phyloP scores from a whole-genome alignment of 768 basidiomycete genomes.

The Tephrocybe sp. region DNA sequence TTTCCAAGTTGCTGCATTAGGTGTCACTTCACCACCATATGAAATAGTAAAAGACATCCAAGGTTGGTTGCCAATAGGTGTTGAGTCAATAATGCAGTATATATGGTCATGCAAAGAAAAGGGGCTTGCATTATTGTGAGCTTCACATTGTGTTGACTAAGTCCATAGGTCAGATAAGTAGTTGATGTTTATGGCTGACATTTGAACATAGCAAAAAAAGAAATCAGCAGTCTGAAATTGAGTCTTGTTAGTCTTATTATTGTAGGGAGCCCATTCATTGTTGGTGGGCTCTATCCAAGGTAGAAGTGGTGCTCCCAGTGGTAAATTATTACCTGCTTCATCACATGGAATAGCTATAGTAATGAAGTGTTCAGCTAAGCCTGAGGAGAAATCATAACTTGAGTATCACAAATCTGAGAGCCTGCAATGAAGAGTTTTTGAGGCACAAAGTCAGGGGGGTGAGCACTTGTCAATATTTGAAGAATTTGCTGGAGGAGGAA shows the following conservation, averaged over 20 bases:
- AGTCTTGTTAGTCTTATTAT: not conserved
- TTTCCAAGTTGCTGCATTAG: slow-evolving; percentile 31
- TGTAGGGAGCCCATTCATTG: slow-evolving; percentile 5
- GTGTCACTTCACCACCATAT: slow-evolving; percentile 23
- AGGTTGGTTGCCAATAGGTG: slow-evolving; percentile 31
- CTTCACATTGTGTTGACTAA: slow-evolving; percentile 7
- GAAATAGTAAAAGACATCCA: slow-evolving; percentile 34
- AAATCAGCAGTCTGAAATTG: slow-evolving; percentile 2
- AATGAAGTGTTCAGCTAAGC: no score
- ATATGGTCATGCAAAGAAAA: slow-evolving; percentile 28
- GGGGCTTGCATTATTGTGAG: slow-evolving; percentile 29
- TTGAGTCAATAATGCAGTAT: slow-evolving; percentile 33
- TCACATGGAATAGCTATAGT: slow-evolving; percentile 3
- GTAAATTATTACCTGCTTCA: not conserved
- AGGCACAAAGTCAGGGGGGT: no score
- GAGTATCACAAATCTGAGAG: no score
- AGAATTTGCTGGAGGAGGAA: no score
- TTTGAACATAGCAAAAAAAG: not conserved
- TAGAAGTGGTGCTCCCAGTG: not conserved
- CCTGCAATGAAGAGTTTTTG: no score
- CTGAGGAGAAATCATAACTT: no score
- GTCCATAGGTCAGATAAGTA: slow-evolving; percentile 2
- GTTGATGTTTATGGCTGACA: slow-evolving; percentile 2
- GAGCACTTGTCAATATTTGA: no score
- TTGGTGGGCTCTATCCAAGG: not conserved